Conservation (phyloP, 192 early-diverging fungal species). For the Coemansia sp. region DNA sequence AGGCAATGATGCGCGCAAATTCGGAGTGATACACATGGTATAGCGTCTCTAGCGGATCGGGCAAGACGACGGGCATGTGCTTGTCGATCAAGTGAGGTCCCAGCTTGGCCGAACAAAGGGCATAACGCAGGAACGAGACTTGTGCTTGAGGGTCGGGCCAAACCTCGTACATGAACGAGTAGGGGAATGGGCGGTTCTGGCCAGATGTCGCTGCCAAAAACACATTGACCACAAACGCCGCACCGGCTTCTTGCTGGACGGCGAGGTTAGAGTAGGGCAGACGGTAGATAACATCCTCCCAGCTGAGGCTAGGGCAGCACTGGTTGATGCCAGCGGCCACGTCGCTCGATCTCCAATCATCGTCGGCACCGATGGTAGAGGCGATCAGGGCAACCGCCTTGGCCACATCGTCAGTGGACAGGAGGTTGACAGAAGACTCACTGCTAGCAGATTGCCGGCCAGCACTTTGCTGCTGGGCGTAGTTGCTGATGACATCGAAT, state of each 20-base stretch:
- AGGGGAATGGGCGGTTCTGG: slow-evolving; percentile 46
- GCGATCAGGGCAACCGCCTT: slow-evolving; percentile 41
- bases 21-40: slow-evolving; percentile 47
- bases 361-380: slow-evolving; percentile 18
- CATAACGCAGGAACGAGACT: slow-evolving; percentile 38
- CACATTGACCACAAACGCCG: slow-evolving; percentile 35
- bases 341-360: slow-evolving; percentile 30
- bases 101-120: slow-evolving; percentile 21
- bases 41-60: slow-evolving; percentile 46
- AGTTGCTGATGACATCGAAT: slow-evolving; percentile 26
- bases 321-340: slow-evolving; percentile 34
- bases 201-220: slow-evolving; percentile 37
- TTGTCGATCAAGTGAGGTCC: slow-evolving; percentile 40
- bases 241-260: slow-evolving; percentile 37
- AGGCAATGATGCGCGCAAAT: slow-evolving; percentile 41
- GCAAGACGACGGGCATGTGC: slow-evolving; percentile 41
- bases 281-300: slow-evolving; percentile 52
- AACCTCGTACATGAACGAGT: slow-evolving; percentile 52
- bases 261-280: slow-evolving; percentile 32
- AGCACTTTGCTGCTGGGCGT: slow-evolving; percentile 13
- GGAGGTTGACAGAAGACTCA: not conserved
- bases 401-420: slow-evolving; percentile 37
- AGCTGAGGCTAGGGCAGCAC: slow-evolving; percentile 32
- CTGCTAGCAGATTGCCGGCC: slow-evolving; percentile 5
- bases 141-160: slow-evolving; percentile 50